These are phyloP conservation scores for Cladosporium sp. DNA, from an alignment of 2,329 filamentous ascomycete genomes.

Conservation along the genomic window DNA sequence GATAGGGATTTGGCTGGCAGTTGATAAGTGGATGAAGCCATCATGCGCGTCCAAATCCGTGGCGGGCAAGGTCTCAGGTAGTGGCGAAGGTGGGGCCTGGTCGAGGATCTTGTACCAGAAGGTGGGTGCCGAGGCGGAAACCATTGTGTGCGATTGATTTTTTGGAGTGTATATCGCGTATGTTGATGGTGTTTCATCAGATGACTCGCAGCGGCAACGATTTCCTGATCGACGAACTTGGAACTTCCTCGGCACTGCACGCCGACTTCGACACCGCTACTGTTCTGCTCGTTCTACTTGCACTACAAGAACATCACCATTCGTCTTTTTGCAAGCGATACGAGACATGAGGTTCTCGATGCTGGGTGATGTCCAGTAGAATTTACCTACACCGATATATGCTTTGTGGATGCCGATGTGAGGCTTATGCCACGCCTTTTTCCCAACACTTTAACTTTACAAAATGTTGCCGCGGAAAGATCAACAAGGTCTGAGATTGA, in stretches of 20 bases:
- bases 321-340: neutral
- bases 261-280: neutral
- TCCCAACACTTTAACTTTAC: neutral
- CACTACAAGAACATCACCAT: neutral
- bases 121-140: neutral
- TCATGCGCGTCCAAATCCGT: slow-evolving; percentile 32
- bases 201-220: slow-evolving; percentile 5
- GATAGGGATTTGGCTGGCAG: slow-evolving; percentile 32
- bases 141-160: neutral
- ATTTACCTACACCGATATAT: neutral
- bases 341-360: neutral
- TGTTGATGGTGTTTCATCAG: neutral
- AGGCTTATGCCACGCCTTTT: slow-evolving; percentile 1
- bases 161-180: neutral
- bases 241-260: neutral
- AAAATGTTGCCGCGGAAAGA: neutral
- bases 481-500: neutral
- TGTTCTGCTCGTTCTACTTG: neutral
- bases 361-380: neutral
- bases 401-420: slow-evolving; percentile 1
- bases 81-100: slow-evolving; percentile 26
- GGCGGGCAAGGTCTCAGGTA: slow-evolving; percentile 31
- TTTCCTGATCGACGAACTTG: neutral
- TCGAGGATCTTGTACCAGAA: slow-evolving; percentile 38
- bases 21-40: slow-evolving; percentile 35